Evolutionary conservation across 164 flowering plant species (phyloP).

Genomic region (Piper longum): DNA sequence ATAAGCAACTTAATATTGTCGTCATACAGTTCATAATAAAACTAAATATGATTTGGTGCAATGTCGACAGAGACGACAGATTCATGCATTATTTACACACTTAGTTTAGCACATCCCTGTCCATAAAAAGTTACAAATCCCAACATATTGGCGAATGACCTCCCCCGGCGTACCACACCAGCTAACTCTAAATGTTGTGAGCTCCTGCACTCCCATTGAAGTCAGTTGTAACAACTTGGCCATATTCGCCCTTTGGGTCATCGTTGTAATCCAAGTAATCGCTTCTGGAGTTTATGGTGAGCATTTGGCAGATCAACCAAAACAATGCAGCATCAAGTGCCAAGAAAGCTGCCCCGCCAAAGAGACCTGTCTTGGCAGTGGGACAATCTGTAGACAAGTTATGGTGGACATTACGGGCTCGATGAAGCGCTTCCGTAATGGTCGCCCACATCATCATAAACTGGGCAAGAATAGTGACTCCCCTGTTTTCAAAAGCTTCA

Average conservation of each 20-base stretch:
- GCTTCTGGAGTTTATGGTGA: slow-evolving; percentile 24
- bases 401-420: slow-evolving; percentile 23
- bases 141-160: neutral
- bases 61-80: neutral
- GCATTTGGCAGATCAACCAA: slow-evolving; percentile 38
- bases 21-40: no score
- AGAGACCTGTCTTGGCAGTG: slow-evolving; percentile 34
- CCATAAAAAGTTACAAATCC: neutral
- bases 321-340: slow-evolving; percentile 29
- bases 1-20: no score
- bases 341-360: slow-evolving; percentile 41
- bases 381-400: slow-evolving; percentile 14
- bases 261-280: slow-evolving; percentile 22
- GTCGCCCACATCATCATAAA: slow-evolving; percentile 68
- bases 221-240: slow-evolving; percentile 20
- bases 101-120: neutral
- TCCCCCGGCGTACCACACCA: neutral
- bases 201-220: slow-evolving; percentile 1
- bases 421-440: slow-evolving; percentile 48
- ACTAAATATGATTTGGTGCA: neutral
- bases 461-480: slow-evolving; percentile 38
- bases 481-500: slow-evolving; percentile 19
- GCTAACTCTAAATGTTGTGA: neutral
- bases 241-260: slow-evolving; percentile 26
- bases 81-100: neutral